A percentile compares a stretch with the other conserved stretches of the same genome.
phyloP scores from a whole-genome alignment of 495 filamentous ascomycete species.

The Bathelium albidoporum region DNA sequence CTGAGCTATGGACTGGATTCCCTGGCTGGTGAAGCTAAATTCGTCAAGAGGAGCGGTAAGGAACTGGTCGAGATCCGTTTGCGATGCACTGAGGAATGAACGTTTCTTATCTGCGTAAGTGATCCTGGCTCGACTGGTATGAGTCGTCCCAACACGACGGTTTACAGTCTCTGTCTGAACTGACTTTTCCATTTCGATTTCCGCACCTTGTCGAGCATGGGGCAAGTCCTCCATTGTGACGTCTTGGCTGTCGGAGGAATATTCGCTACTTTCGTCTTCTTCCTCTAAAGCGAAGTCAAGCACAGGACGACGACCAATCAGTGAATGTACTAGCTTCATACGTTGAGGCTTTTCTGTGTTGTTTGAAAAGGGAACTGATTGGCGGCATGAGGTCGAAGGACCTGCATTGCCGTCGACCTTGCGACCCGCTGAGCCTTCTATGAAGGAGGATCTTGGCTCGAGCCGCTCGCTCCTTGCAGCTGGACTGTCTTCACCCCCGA shows the following conservation, averaged over 20 bases:
- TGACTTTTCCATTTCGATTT: slow-evolving; percentile 9
- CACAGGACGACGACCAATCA: neutral
- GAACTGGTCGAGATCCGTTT: slow-evolving; percentile 11
- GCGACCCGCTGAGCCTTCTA: neutral
- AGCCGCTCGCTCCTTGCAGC: neutral
- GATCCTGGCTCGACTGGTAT: slow-evolving; percentile 33
- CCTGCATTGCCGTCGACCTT: neutral
- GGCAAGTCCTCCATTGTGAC: neutral
- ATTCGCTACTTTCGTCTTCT: neutral
- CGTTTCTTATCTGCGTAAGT: slow-evolving; percentile 53
- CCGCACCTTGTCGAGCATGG: slow-evolving; percentile 1
- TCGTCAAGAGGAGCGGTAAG: slow-evolving; percentile 21
- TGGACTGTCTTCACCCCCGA: slow-evolving; percentile 13
- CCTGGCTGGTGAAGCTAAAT: slow-evolving; percentile 6
- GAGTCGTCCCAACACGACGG: neutral
- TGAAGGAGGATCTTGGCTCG: neutral
- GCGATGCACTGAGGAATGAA: slow-evolving; percentile 45
- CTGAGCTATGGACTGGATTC: neutral
- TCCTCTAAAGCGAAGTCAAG: neutral
- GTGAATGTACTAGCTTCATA: neutral
- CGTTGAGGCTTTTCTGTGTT: neutral
- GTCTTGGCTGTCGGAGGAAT: neutral
- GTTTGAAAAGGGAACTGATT: neutral
- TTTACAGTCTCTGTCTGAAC: neutral
- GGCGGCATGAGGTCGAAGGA: neutral